Evolutionary conservation across 2,329 filamentous ascomycete genomes (phyloP).

Genomic region (Rhinocladiella similis): DNA sequence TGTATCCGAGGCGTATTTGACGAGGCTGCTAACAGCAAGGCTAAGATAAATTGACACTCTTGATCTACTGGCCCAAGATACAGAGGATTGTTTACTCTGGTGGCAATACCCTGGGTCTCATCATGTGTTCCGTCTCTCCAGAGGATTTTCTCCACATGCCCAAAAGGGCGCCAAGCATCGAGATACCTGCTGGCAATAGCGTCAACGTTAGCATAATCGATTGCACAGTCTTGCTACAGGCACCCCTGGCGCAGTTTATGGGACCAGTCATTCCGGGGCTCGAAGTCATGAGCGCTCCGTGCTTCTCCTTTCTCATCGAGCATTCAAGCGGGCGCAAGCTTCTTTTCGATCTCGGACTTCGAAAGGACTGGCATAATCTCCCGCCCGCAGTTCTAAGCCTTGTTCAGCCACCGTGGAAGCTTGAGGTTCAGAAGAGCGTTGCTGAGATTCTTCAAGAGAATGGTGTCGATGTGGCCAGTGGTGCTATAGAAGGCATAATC

Average conservation of each 20-base stretch:
- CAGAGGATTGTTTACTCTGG: not conserved
- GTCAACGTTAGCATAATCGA: not conserved
- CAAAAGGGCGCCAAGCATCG: not conserved
- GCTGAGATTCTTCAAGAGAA: constrained; percentile 23
- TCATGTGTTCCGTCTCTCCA: not conserved
- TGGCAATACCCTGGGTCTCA: not conserved
- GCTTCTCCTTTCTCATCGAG: not conserved
- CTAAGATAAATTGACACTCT: not conserved
- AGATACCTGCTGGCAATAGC: not conserved
- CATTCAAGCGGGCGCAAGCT: not conserved
- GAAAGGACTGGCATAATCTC: not conserved
- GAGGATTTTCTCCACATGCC: not conserved
- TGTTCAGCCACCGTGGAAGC: not conserved
- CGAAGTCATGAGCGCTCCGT: not conserved
- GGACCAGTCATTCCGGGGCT: not conserved
- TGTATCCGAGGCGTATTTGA: not conserved
- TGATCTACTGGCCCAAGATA: not conserved
- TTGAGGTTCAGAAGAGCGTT: constrained; percentile 18
- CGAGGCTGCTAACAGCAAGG: not conserved
- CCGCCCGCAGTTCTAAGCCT: not conserved
- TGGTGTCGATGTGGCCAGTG: not conserved
- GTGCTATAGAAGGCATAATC: constrained; percentile 9
- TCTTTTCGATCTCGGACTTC: constrained; percentile 1
- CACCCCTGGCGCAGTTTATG: not conserved
- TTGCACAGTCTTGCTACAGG: not conserved